Conservation (phyloP, 441 rosid species). For the Gossypium davidsonii region DNA sequence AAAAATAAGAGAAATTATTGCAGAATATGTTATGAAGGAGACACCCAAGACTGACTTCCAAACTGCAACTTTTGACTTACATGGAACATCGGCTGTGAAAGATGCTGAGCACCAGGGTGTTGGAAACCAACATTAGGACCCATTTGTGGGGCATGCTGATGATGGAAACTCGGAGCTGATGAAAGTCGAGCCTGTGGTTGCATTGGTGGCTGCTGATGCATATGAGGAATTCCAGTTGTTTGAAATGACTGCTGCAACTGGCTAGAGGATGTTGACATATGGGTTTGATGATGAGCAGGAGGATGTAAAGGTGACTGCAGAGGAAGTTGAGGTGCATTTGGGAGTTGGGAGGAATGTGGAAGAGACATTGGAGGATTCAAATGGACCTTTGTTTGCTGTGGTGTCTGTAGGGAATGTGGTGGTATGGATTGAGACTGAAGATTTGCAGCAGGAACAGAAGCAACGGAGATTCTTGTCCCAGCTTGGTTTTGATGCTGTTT, state of each 20-base stretch:
- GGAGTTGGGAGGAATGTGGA: conserved; percentile 58
- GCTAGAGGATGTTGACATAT: conserved; percentile 47
- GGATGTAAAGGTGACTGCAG: conserved; percentile 58
- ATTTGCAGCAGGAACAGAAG: conserved; percentile 42
- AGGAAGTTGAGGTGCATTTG: conserved; percentile 36
- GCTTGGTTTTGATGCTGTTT: conserved; percentile 54
- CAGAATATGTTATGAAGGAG: not conserved
- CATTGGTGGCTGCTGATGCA: conserved; percentile 55
- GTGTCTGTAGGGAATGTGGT: conserved; percentile 41
- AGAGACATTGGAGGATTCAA: conserved; percentile 46
- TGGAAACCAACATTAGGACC: conserved; percentile 65
- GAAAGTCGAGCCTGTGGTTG: conserved; percentile 51
- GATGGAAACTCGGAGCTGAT: conserved; percentile 46
- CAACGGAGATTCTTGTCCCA: conserved; percentile 39
- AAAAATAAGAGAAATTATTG: conserved; percentile 13
- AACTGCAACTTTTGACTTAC: conserved; percentile 39
- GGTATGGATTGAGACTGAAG: conserved; percentile 57
- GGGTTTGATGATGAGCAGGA: conserved; percentile 58
- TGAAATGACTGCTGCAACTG: conserved; percentile 70
- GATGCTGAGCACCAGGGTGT: conserved; percentile 63
- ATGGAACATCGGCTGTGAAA: conserved; percentile 65
- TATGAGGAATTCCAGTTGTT: conserved; percentile 45
- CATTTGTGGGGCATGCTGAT: conserved; percentile 59
- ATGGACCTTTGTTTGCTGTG: conserved; percentile 61
- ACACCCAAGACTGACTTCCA: not conserved